Base-by-base conservation (phyloP, 2,329 filamentous ascomycete species). In the Didymella pinodella region DNA sequence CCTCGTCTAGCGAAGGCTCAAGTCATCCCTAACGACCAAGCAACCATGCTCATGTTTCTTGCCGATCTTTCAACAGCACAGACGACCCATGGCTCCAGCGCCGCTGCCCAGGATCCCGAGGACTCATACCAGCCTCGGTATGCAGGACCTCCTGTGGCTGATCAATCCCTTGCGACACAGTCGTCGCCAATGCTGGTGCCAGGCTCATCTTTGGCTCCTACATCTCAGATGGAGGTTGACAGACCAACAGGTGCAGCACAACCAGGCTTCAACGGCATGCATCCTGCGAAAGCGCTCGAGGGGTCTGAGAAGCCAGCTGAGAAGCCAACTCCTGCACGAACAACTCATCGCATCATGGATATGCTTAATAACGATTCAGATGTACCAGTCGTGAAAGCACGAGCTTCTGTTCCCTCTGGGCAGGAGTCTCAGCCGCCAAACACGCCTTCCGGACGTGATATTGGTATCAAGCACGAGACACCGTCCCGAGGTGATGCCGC, bases 11-110 rank as follows among this genome's bases (percentile, higher is more conserved):
- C 61, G 8, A 62, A 63, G 44, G 29, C 36, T 12, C 62, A 59
- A 22, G 54, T 74, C 22, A 72, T 81, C 56, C 72, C 75, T 2
- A 81, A 81, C 59, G 78, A 78, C 26, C 69, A 80, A 49, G 80
- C 80, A 5, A 61, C 72, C 28, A 76, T 77, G 25, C 67, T 82
- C 31, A 74, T 75, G 62, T 55, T 77, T 48, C 71, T 80, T 52
- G 77, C 75, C 26, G 69, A 75, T 12, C 54, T 75, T 12, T 77
- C 75, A 14, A 63, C 67, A 32, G 66, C 72, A 25, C 62, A 64
- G n/a, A 59, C 56, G 22, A n/a, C 5, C 7, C 31, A 41, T 2
- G 41, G 47, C 4, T 5, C 50, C 8, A 29, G 6, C n/a, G 6
- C 38, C 12, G 22, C 18, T 28, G 22, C 38, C 34, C 10, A 32